phyloP scores from a whole-genome alignment of 2,329 filamentous ascomycete species.

The Catunica adiposa region DNA sequence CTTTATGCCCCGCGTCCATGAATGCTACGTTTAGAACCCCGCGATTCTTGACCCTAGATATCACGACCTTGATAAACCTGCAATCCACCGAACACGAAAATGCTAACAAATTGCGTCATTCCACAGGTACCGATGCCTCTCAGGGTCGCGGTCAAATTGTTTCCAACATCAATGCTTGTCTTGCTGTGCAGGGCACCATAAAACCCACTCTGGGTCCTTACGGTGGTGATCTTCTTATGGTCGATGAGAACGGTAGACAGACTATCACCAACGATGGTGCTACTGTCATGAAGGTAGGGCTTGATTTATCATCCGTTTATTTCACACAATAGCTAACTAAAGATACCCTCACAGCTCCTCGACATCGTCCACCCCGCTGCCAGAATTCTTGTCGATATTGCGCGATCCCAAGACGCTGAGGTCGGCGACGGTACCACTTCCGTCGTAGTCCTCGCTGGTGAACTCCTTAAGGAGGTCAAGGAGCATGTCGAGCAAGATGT shows the following conservation, averaged over 20 bases:
- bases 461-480: conserved; percentile 92
- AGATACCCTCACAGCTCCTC: conserved; percentile 48
- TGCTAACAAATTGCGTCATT: conserved; percentile 1
- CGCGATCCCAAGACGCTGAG: conserved; percentile 96
- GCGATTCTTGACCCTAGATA: not conserved
- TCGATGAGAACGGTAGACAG: conserved; percentile 86
- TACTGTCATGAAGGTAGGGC: conserved; percentile 85
- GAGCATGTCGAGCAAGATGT: conserved; percentile 94
- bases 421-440: conserved; percentile 97
- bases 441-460: conserved; percentile 90
- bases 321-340: not conserved
- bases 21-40: not conserved
- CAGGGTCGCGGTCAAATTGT: conserved; percentile 94
- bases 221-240: conserved; percentile 87
- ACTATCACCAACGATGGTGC: conserved; percentile 99
- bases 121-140: conserved; percentile 79
- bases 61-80: not conserved
- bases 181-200: conserved; percentile 89
- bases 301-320: too few relatives aligned
- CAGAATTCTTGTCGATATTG: conserved; percentile 93
- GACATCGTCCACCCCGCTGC: conserved; percentile 97
- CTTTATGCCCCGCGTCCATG: not conserved
- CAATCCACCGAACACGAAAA: not conserved
- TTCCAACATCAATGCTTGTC: conserved; percentile 96
- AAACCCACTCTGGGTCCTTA: conserved; percentile 93